Base-by-base conservation (phyloP, 2,329 filamentous ascomycete species). In the Pseudogymnoascus sp. region DNA sequence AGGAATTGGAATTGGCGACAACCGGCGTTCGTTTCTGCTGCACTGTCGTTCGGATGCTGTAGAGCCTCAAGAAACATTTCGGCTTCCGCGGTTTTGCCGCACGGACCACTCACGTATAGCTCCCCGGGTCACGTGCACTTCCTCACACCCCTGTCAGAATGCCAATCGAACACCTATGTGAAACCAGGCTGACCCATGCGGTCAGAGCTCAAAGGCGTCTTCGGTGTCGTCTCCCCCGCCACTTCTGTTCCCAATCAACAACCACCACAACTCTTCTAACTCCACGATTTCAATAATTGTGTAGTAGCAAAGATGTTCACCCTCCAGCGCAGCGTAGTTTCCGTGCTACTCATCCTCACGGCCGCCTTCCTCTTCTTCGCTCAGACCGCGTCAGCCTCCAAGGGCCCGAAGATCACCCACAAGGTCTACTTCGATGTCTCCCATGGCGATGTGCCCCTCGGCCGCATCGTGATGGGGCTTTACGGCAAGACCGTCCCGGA, bases 321-420 rank as follows among this genome's bases (percentile, higher is more conserved):
- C 73, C 73, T 93, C 64, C 85, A 89, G 78, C 83, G 88, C 72
- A 76, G 92, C 69, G 75, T 91, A 73, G 81, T 89, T 75, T 86
- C 89, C 72, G 81, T 88, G 72, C 82, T 91, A 74, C 82, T 96
- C 74, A 84, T 96, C 73, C 76, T 96, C 71, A 87, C 90, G 71
- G 81, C 93, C 71, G 82, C 84, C 70, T 81, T 93, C 74, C 79
- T 92, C 69, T 85, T 91, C 79, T 86, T 96, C 74, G 83, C 89
- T 69, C 88, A 91, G 77, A 84, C 85, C 35, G 86, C 84, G 65
- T 86, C 89, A 70, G 89, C 90, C 62, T 81, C 81, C 69, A 91
- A 93, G 81, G 93, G 95, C 56, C 93, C 91, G 67, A 96, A 95
- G 86, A 93, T 97, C 81, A 97, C 93, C 72, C 83, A 90, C 83